Evolutionary conservation across 1,284 basidiomycete species (phyloP).

Genomic region (Heterobasidion irregulare): DNA sequence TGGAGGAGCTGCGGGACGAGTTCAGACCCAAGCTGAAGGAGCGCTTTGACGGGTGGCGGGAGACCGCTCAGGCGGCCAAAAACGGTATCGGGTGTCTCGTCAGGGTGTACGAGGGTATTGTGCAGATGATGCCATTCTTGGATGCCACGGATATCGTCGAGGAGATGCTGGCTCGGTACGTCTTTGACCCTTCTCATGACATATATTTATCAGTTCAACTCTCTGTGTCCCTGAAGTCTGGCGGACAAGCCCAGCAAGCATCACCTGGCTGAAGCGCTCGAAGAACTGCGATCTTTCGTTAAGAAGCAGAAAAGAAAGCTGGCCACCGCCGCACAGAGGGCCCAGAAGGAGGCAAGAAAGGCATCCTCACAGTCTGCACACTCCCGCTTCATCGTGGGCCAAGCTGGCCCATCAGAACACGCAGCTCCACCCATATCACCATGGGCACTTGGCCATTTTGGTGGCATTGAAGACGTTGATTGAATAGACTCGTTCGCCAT

Average conservation of each 20-base stretch:
- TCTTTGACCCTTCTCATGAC: background rate
- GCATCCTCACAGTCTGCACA: background rate
- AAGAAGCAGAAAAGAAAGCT: slow-evolving; percentile 38
- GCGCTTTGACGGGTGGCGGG: slow-evolving; percentile 48
- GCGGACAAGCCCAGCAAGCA: slow-evolving; percentile 42
- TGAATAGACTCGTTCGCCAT: background rate
- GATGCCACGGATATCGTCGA: slow-evolving; percentile 39
- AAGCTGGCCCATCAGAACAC: slow-evolving; percentile 1
- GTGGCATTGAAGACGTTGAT: slow-evolving; percentile 6
- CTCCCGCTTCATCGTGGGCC: background rate
- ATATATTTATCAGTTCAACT: background rate
- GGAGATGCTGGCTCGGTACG: slow-evolving; percentile 45
- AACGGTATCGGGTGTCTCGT: slow-evolving; percentile 26
- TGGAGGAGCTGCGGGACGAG: slow-evolving; percentile 51
- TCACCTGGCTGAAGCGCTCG: slow-evolving; percentile 43
- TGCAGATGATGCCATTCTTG: slow-evolving; percentile 49
- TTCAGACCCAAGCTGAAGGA: slow-evolving; percentile 46
- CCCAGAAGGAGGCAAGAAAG: slow-evolving; percentile 7
- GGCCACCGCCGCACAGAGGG: slow-evolving; percentile 4
- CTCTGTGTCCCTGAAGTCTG: slow-evolving; percentile 26
- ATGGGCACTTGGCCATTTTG: background rate
- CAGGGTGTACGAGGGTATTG: slow-evolving; percentile 32
- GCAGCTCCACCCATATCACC: slow-evolving; percentile 1
- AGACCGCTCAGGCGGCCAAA: slow-evolving; percentile 25
- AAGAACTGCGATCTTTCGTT: slow-evolving; percentile 37